Conservation (phyloP, 108 stramenopile species). For the Pseudonitzschia multistriata region DNA sequence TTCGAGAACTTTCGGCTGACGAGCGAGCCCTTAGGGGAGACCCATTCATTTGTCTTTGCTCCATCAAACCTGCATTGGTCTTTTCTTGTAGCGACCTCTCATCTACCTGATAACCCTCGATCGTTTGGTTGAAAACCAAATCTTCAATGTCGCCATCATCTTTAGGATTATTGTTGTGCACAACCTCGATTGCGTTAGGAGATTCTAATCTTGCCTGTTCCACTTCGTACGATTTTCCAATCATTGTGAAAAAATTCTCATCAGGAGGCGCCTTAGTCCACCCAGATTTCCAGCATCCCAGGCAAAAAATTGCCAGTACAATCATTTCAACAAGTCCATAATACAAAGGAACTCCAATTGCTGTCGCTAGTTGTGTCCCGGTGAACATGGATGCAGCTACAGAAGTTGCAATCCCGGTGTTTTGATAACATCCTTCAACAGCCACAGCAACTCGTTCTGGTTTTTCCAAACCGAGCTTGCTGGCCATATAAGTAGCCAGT, state of each 20-base stretch:
- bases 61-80: conserved; percentile 28
- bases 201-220: conserved; percentile 37
- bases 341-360: conserved; percentile 72
- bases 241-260: conserved; percentile 46
- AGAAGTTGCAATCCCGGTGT: conserved; percentile 80
- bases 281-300: conserved; percentile 61
- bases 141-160: conserved; percentile 33
- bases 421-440: conserved; percentile 87
- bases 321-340: conserved; percentile 66
- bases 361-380: conserved; percentile 38
- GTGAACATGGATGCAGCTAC: conserved; percentile 81
- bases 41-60: conserved; percentile 7
- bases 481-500: conserved; percentile 59
- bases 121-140: conserved; percentile 41
- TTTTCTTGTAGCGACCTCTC: conserved; percentile 36
- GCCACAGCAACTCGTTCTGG: conserved; percentile 85
- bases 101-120: conserved; percentile 42
- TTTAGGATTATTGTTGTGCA: conserved; percentile 24
- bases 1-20: neutral
- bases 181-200: conserved; percentile 50
- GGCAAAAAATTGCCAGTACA: conserved; percentile 63
- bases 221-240: conserved; percentile 54
- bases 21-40: neutral
- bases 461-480: conserved; percentile 59
- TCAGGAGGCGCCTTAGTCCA: conserved; percentile 77